Base-by-base conservation (phyloP, 768 basidiomycete species). In the Macrocybe gigantea region DNA sequence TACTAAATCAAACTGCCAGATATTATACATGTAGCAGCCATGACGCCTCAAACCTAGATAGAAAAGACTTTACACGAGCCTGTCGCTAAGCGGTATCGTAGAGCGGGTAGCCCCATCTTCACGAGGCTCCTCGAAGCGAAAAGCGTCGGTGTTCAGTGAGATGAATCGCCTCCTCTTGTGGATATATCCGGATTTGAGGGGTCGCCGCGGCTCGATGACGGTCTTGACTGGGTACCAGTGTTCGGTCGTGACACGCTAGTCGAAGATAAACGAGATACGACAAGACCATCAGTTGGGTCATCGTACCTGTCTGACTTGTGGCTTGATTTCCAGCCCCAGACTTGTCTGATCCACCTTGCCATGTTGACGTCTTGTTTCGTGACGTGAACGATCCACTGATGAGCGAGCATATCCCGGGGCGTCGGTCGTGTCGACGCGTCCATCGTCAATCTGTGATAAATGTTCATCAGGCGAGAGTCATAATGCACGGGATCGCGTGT, bases 281-380 rank as follows among this genome's bases (percentile, higher is more conserved):
- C 22, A 36, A 42, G 31, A 30, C 32, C 44, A 41, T 8, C 11
- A 33, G 44, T 12, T 34, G 35, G n/a, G 58, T 69, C 46, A 52
- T 74, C 77, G 68, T 65, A 56, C 78, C 72, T 54, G 66, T 68
- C 53, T 12, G 72, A 65, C 64, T 62, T 66, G 62, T 13, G 75
- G 57, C 64, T 73, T 75, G 45, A 75, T 22, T 22, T 74, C 88
- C 88, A 91, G 49, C 77, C 81, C 87, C 88, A 92, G 37, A 93
- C 85, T 60, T 87, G 76, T 53, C 83, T 75, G 49, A 93, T 84
- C 91, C 91, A 95, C 59, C 79, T 81, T 6, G 82, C 85, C 89
- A 95, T 94, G 51, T 88, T 82, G 35, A 89, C 83, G 55, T 92
- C 88, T 61, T 84, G 79, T 62, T 80, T 82, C 79, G 91, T 89